Evolutionary conservation across 495 filamentous ascomycete genomes (phyloP), one percentile per base, ranked within the genome.

Genomic region (Daldinia caldariorum): DNA sequence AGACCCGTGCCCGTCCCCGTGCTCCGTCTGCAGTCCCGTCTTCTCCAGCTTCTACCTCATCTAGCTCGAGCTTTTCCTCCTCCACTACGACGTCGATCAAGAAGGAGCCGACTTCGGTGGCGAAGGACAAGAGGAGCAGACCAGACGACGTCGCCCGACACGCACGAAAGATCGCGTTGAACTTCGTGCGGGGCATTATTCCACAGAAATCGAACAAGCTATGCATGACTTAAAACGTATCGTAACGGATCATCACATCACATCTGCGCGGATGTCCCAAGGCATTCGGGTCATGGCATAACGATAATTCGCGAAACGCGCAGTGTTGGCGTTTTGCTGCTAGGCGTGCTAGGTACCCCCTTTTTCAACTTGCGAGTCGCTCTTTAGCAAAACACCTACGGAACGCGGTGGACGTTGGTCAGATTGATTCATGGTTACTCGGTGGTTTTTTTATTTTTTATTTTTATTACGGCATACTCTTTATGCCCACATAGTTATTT

Each of bases 21-120:
- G 67, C 80, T 71, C 47, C 68, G 78, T 85, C 83, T 84, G 80
- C 80, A 83, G 83, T 81, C 83, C 83, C 83, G 83, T 85, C 83
- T 79, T 77, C 69, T 78, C 72, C 73, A 75, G 72, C 72, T 70
- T 78, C 79, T 66, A 76, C 76, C 58, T 69, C 74, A 73, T 78
- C 78, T 54, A 79, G 75, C 69, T 74, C 74, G 41, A 75, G 58
- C 61, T 63, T 67, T 65, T 69, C 75, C 16, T 70, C 58, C 50
- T 61, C 67, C 54, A 74, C 71, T 45, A 59, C 60, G 61, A 61
- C 69, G 64, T 69, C 72, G 67, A 75, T 71, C 63, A 64, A 75
- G 72, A 69, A 71, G 73, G 58, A 69, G 61, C 62, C 70, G 67
- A 62, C 68, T 22, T 76, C 74, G 75, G 74, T 63, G 64, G 63